These are phyloP conservation scores for Volutella citrinella DNA, from an alignment of 2,329 filamentous ascomycete genomes.

Conservation along the genomic window DNA sequence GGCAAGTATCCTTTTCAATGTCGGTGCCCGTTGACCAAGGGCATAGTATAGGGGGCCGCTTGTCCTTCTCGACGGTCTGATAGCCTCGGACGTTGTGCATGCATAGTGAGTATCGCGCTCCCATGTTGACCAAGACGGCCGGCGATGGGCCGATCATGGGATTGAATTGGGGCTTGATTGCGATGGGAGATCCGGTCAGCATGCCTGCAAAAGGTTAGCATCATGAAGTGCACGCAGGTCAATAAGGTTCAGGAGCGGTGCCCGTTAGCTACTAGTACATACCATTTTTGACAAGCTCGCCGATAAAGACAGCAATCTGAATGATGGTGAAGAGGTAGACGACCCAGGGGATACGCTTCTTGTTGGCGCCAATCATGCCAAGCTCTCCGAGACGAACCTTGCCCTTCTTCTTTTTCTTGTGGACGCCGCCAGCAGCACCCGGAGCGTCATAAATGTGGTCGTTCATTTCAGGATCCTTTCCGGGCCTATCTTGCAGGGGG, in stretches of 20 bases:
- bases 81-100: constrained; percentile 80
- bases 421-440: constrained; percentile 25
- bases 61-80: constrained; percentile 49
- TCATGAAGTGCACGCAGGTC: too few species aligned
- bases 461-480: constrained; percentile 42
- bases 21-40: constrained; percentile 77
- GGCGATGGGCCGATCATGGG: constrained; percentile 94
- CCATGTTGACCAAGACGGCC: constrained; percentile 94
- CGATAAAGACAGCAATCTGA: constrained; percentile 85
- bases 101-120: constrained; percentile 85
- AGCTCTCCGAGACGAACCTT: constrained; percentile 56
- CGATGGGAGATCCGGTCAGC: constrained; percentile 74
- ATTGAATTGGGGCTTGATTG: constrained; percentile 84
- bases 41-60: constrained; percentile 71
- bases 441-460: constrained; percentile 63
- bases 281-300: constrained; percentile 83
- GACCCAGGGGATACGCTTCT: constrained; percentile 69
- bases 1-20: constrained; percentile 55
- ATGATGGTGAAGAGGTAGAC: constrained; percentile 75
- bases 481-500: constrained; percentile 50
- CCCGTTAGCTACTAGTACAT: constrained; percentile 29
- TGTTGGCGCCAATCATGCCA: constrained; percentile 55
- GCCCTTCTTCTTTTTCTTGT: constrained; percentile 35
- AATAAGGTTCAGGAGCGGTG: too few species aligned
- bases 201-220: constrained; percentile 47